Percentiles rank a stretch among this genome's conserved stretches.
Conservation (phyloP, 2,329 filamentous ascomycete genomes). For the Apiospora malaysiana region DNA sequence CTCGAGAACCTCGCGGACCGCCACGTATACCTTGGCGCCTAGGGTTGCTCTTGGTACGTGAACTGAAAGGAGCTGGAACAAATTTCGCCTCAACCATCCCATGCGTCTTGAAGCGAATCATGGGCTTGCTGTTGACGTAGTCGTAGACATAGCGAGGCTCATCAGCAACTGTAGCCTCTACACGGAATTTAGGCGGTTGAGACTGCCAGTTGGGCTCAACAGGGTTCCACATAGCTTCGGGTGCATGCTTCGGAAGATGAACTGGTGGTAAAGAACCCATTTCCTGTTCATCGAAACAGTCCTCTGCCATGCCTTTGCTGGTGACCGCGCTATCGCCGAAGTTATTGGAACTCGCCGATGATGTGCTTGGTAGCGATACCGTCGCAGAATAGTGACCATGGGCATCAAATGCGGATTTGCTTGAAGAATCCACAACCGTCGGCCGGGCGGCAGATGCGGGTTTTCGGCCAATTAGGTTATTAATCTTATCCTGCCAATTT, state of each 20-base stretch:
- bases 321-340: constrained; percentile 52
- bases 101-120: constrained; percentile 50
- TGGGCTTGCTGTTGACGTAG: constrained; percentile 45
- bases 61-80: constrained; percentile 33
- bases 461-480: constrained; percentile 74
- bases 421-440: constrained; percentile 70
- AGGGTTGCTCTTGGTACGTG: constrained; percentile 33
- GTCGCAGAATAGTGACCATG: constrained; percentile 61
- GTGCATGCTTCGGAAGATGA: constrained; percentile 67
- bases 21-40: constrained; percentile 29
- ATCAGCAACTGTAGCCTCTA: constrained; percentile 55
- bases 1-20: constrained; percentile 26
- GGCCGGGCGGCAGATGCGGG: constrained; percentile 59
- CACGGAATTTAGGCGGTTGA: constrained; percentile 56
- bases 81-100: constrained; percentile 49
- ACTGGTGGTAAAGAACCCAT: constrained; percentile 78
- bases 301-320: constrained; percentile 75
- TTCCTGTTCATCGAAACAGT: constrained; percentile 82
- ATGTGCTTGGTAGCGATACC: constrained; percentile 68
- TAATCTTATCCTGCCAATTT: constrained; percentile 84
- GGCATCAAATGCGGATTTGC: constrained; percentile 67
- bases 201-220: constrained; percentile 60
- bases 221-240: constrained; percentile 68
- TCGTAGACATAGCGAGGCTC: constrained; percentile 47
- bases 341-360: constrained; percentile 35